These are phyloP conservation scores for Talaromyces sp. DNA, from an alignment of 2,329 filamentous ascomycete genomes.

Conservation along the genomic window DNA sequence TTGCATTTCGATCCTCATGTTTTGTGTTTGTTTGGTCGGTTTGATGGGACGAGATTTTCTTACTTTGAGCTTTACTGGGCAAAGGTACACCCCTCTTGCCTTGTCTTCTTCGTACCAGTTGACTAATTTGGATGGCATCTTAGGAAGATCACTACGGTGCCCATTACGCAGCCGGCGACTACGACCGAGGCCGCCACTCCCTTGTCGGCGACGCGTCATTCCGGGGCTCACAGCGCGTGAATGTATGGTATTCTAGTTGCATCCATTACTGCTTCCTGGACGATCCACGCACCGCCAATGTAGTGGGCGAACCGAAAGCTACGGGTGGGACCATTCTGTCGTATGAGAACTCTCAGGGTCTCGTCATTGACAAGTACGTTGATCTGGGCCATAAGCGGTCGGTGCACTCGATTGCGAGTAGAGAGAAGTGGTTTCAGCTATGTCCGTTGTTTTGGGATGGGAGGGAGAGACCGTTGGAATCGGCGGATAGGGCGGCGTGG, in stretches of 20 bases:
- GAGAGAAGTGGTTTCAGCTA: constrained; percentile 69
- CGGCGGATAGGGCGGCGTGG: constrained; percentile 41
- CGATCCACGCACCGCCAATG: constrained; percentile 54
- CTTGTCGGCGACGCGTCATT: constrained; percentile 37
- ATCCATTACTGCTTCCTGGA: constrained; percentile 62
- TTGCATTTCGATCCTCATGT: constrained; percentile 21
- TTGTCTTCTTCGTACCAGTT: too few species aligned
- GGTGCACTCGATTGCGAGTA: constrained; percentile 46
- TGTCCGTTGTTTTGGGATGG: constrained; percentile 50
- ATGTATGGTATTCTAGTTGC: constrained; percentile 57
- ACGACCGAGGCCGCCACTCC: constrained; percentile 61
- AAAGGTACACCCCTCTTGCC: too few species aligned
- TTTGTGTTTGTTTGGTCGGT: constrained; percentile 19
- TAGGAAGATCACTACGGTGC: constrained; percentile 61
- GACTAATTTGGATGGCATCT: background rate
- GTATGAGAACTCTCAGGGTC: constrained; percentile 73
- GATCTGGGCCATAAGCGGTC: constrained; percentile 72
- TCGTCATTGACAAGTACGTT: constrained; percentile 69
- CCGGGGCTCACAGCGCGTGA: constrained; percentile 56
- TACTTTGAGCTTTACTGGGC: constrained; percentile 21
- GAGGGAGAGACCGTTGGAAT: constrained; percentile 37
- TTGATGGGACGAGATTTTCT: constrained; percentile 17
- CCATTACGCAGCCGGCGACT: constrained; percentile 56
- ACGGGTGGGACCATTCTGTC: constrained; percentile 68
- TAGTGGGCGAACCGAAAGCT: constrained; percentile 67